These are phyloP conservation scores for Umbelopsis sp. DNA, from an alignment of 192 early-diverging fungal genomes.

Conservation along the genomic window DNA sequence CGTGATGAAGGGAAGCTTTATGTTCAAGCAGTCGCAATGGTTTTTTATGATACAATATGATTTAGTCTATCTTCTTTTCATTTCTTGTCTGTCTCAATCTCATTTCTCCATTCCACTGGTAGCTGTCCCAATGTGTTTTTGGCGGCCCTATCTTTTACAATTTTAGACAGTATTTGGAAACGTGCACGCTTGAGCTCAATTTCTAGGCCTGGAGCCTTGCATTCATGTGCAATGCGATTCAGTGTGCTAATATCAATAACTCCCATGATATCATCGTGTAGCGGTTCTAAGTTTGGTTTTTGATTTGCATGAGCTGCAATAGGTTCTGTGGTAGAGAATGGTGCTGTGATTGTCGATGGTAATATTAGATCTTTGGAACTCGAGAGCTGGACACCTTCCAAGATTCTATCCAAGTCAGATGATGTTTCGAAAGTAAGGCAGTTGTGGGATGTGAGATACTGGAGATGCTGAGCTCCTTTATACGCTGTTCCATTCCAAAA, in stretches of 20 bases:
- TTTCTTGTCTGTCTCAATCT: not conserved
- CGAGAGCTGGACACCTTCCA: not conserved
- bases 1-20: not conserved
- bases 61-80: conserved; percentile 7
- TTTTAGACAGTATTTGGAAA: conserved; percentile 48
- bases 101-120: not conserved
- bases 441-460: conserved; percentile 10
- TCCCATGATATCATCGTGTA: conserved; percentile 31
- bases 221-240: conserved; percentile 42
- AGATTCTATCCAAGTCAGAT: conserved; percentile 1
- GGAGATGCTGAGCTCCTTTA: conserved; percentile 36
- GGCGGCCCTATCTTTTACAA: not conserved
- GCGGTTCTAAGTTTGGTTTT: conserved; percentile 10
- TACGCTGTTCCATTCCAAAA: conserved; percentile 21
- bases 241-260: conserved; percentile 38
- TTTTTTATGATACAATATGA: not conserved
- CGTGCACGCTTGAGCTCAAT: conserved; percentile 51
- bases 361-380: conserved; percentile 21
- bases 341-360: conserved; percentile 14
- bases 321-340: conserved; percentile 12
- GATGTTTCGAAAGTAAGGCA: not conserved
- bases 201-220: conserved; percentile 50
- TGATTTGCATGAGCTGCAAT: not conserved
- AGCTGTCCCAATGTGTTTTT: conserved; percentile 5
- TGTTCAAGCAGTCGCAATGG: not conserved